Evolutionary conservation across 139 green algal species (phyloP).

Genomic region (Edaphochlamys debaryana): DNA sequence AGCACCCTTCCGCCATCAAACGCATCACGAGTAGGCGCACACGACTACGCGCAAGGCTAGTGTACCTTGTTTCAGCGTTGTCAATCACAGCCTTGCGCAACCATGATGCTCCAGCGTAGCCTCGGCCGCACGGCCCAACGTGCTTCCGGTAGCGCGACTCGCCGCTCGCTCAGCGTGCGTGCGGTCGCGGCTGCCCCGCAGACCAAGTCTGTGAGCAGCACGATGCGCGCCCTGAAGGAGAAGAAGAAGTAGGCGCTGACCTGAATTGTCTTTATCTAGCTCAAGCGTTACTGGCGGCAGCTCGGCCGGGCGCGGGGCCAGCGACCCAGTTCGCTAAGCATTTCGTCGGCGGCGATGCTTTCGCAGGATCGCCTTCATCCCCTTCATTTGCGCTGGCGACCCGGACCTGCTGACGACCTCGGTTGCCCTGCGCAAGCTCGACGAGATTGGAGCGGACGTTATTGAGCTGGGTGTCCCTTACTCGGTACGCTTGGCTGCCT

Average conservation of each 20-base stretch:
- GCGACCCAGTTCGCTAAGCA: neutral
- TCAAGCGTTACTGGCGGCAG: too few relatives aligned
- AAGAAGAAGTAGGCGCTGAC: slow-evolving; percentile 60
- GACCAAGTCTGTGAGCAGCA: slow-evolving; percentile 53
- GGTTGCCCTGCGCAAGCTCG: slow-evolving; percentile 78
- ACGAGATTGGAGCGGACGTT: slow-evolving; percentile 87
- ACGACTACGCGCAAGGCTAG: too few relatives aligned
- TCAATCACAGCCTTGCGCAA: too few relatives aligned
- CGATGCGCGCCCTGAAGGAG: slow-evolving; percentile 72
- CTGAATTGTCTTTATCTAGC: neutral
- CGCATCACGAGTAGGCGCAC: too few relatives aligned
- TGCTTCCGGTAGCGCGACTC: neutral
- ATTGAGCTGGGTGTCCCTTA: slow-evolving; percentile 97
- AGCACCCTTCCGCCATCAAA: too few relatives aligned
- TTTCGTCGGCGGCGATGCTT: neutral
- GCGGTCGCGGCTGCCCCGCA: slow-evolving; percentile 13
- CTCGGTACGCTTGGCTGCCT: too few relatives aligned
- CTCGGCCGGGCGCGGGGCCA: too few relatives aligned
- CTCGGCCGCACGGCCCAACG: neutral
- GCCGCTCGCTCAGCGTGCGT: neutral
- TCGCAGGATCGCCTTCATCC: slow-evolving; percentile 89
- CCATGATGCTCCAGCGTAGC: neutral
- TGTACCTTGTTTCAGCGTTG: too few relatives aligned
- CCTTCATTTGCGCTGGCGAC: slow-evolving; percentile 96
- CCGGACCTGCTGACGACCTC: slow-evolving; percentile 91